Base-by-base conservation (phyloP, 2,329 filamentous ascomycete genomes). In the Juglanconis juglandina region DNA sequence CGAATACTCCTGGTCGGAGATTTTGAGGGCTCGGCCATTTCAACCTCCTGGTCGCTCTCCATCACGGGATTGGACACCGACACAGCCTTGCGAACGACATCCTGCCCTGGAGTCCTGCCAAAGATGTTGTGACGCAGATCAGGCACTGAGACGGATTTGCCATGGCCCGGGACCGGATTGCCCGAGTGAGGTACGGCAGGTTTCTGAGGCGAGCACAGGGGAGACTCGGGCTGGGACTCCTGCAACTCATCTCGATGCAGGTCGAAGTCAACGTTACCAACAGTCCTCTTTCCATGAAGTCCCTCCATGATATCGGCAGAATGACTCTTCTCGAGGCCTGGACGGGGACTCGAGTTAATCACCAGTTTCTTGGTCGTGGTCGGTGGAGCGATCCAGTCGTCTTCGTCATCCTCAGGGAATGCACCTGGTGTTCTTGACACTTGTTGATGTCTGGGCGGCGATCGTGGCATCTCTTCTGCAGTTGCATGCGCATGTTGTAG, bases 121-220 rank as follows among this genome's bases (percentile, higher is more conserved):
- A 52, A 33, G 30, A 41, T 56, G 49, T 67, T 39, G 8, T 68
- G 62, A 11, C 76, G 76, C 34, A 88, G 73, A 3, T 79, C 76
- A 3, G 87, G 83, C 6, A 87, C 84, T 13, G 89, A 89, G 5
- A 76, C 78, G 5, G 87, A 87, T 70, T 90, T 91, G 34, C 77
- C 76, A 67, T 89, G 85, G 2, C 77, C 76, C 33, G 79, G 63
- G 1, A 68, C 69, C 17, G 69, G 61, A n/a, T 59, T 61, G 41
- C 72, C 68, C 11, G 71, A 63, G 8, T 46, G 33, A 5, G 47
- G 44, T 32, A 52, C 5, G 3, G 39, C 30, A 24, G 13, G 14
- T 46, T 70, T 72, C 53, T 69, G 65, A 4, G 79, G 76, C 17
- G 79, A 79, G 30, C 24, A 24, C 10, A 24, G n/a, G 2, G 30